phyloP scores from a whole-genome alignment of 495 filamentous ascomycete genomes.

The Podospora bellae-mahoneyi region DNA sequence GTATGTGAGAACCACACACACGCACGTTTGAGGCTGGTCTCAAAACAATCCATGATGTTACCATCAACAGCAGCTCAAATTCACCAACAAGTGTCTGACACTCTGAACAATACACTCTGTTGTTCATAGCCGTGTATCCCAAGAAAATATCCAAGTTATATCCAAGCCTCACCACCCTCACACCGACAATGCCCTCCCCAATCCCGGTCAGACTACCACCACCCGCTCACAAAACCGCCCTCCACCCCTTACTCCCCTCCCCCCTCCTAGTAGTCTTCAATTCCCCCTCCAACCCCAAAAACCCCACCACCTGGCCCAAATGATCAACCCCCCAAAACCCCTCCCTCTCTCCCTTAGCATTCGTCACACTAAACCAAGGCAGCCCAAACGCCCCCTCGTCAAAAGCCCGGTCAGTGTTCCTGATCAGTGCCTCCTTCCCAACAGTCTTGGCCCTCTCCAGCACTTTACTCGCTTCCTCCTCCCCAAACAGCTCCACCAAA shows the following conservation, averaged over 20 bases:
- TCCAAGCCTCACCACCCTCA: background rate
- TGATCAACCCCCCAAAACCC: conserved; percentile 71
- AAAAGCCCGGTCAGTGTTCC: conserved; percentile 59
- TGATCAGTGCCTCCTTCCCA: conserved; percentile 50
- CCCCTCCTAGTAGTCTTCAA: conserved; percentile 1
- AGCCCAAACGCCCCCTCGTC: conserved; percentile 65
- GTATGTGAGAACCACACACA: no score
- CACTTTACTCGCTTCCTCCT: conserved; percentile 38
- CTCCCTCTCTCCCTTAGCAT: conserved; percentile 56
- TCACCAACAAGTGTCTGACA: no score
- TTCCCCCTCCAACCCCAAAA: conserved; percentile 54
- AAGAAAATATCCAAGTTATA: background rate
- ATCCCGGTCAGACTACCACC: background rate
- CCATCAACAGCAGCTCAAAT: no score
- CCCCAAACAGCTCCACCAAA: conserved; percentile 51
- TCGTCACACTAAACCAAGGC: conserved; percentile 67
- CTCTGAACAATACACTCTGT: no score
- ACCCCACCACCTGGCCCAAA: conserved; percentile 59
- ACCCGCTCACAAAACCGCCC: conserved; percentile 44
- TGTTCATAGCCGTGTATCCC: no score
- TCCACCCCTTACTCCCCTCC: conserved; percentile 37
- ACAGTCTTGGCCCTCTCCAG: conserved; percentile 41
- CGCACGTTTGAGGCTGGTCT: no score
- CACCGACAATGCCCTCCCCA: no score
- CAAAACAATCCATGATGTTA: no score